Evolutionary conservation across 2,329 filamentous ascomycete genomes (phyloP).

Genomic region (Aspergillus proliferans): DNA sequence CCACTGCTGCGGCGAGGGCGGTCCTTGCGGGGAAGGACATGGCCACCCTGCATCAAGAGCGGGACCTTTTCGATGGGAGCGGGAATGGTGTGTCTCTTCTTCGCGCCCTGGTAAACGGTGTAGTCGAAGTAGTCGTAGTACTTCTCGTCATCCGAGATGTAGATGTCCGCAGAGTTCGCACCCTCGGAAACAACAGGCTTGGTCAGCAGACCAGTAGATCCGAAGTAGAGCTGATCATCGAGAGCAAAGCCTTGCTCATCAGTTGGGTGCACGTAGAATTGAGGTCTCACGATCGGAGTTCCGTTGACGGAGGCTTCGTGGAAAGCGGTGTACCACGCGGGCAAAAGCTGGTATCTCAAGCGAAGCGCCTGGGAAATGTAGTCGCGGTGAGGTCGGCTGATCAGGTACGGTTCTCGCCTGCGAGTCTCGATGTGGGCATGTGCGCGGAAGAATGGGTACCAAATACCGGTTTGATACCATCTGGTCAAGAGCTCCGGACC

Average conservation of each 20-base stretch:
- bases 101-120: slow-evolving; percentile 64
- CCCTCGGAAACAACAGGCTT: slow-evolving; percentile 83
- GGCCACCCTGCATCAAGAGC: slow-evolving; percentile 84
- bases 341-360: slow-evolving; percentile 80
- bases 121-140: slow-evolving; percentile 98
- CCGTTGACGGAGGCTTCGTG: slow-evolving; percentile 78
- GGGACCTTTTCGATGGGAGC: slow-evolving; percentile 84
- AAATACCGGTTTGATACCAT: slow-evolving; percentile 95
- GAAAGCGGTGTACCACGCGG: slow-evolving; percentile 96
- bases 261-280: slow-evolving; percentile 84
- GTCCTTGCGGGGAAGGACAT: slow-evolving; percentile 87
- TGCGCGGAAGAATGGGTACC: slow-evolving; percentile 96
- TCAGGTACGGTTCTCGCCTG: slow-evolving; percentile 85
- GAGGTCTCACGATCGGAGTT: slow-evolving; percentile 80
- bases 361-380: slow-evolving; percentile 85
- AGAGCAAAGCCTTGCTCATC: slow-evolving; percentile 83
- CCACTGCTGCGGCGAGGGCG: slow-evolving; percentile 76
- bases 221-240: slow-evolving; percentile 91
- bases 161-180: slow-evolving; percentile 67
- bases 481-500: slow-evolving; percentile 83
- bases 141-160: slow-evolving; percentile 78
- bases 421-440: slow-evolving; percentile 96
- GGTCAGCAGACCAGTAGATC: slow-evolving; percentile 78
- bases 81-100: slow-evolving; percentile 61
- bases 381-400: slow-evolving; percentile 73